These are phyloP conservation scores for Amaranthus tricolor DNA, from an alignment of 179 eudicot genomes.

Conservation along the genomic window DNA sequence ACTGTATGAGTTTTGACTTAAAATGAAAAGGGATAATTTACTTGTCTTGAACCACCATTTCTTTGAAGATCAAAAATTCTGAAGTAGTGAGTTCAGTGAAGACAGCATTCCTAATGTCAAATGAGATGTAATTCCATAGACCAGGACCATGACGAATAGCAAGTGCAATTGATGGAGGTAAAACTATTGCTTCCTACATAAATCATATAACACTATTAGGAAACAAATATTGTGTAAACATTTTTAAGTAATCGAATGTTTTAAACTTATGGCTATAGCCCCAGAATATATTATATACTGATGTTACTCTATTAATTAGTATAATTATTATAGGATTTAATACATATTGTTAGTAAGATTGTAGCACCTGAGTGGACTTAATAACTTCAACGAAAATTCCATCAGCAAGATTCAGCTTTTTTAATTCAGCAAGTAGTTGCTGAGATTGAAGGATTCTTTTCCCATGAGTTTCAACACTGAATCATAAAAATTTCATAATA, in stretches of 20 bases:
- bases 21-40: constrained; percentile 10
- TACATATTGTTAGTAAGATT: neutral
- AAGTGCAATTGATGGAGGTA: constrained; percentile 60
- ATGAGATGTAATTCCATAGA: constrained; percentile 64
- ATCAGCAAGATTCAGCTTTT: constrained; percentile 43
- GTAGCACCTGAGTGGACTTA: constrained; percentile 63
- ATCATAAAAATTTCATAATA: neutral
- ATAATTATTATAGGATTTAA: too few relatives aligned
- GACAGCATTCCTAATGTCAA: constrained; percentile 38
- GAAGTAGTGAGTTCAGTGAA: constrained; percentile 48
- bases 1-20: neutral
- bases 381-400: constrained; percentile 64
- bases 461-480: constrained; percentile 60
- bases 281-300: too few relatives aligned
- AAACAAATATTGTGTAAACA: neutral
- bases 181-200: constrained; percentile 67
- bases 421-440: constrained; percentile 63
- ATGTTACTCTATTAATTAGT: too few relatives aligned
- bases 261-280: too few relatives aligned
- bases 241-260: too few relatives aligned
- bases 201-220: neutral
- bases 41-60: constrained; percentile 52
- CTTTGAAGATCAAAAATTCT: constrained; percentile 57
- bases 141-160: constrained; percentile 64
- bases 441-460: constrained; percentile 70